These are phyloP conservation scores for Piloderma croceum DNA, from an alignment of 768 basidiomycete species.

Conservation along the genomic window DNA sequence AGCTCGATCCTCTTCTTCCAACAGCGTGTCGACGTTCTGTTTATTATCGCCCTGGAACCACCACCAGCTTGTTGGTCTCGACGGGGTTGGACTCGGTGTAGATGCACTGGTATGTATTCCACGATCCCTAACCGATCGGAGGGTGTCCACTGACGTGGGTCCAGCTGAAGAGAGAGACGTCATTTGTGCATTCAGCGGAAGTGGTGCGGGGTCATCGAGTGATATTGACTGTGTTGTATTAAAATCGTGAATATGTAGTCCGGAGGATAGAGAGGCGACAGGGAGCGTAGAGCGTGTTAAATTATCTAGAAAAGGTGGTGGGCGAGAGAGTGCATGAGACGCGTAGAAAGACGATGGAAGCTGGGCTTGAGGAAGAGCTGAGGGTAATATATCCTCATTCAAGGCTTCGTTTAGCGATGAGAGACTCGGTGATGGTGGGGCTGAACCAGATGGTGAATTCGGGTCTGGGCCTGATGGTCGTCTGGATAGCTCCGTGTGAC, in stretches of 20 bases:
- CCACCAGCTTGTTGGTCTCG: slow-evolving; percentile 31
- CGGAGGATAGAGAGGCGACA: slow-evolving; percentile 50
- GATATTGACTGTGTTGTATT: slow-evolving; percentile 15
- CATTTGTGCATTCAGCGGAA: slow-evolving; percentile 34
- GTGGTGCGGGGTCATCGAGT: slow-evolving; percentile 23
- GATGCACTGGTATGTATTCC: slow-evolving; percentile 21
- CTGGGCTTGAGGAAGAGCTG: slow-evolving; percentile 38
- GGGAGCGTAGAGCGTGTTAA: slow-evolving; percentile 60
- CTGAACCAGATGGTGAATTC: slow-evolving; percentile 19
- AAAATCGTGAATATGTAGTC: slow-evolving; percentile 7
- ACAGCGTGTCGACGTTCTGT: slow-evolving; percentile 37
- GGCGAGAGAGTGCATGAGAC: slow-evolving; percentile 30
- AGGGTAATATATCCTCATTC: slow-evolving; percentile 33
- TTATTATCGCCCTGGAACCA: slow-evolving; percentile 51
- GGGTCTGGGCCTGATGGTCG: too few species aligned
- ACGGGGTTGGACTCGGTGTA: slow-evolving; percentile 23
- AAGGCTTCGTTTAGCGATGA: slow-evolving; percentile 42
- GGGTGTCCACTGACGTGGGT: slow-evolving; percentile 52
- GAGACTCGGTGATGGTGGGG: slow-evolving; percentile 36
- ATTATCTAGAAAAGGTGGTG: slow-evolving; percentile 48
- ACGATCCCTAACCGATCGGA: slow-evolving; percentile 42
- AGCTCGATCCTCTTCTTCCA: slow-evolving; percentile 49
- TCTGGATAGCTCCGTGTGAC: slow-evolving; percentile 27
- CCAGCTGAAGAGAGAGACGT: slow-evolving; percentile 34
- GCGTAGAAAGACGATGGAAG: slow-evolving; percentile 33